Base-by-base conservation (phyloP, 2,329 filamentous ascomycete genomes). In the Colletotrichum filicis region DNA sequence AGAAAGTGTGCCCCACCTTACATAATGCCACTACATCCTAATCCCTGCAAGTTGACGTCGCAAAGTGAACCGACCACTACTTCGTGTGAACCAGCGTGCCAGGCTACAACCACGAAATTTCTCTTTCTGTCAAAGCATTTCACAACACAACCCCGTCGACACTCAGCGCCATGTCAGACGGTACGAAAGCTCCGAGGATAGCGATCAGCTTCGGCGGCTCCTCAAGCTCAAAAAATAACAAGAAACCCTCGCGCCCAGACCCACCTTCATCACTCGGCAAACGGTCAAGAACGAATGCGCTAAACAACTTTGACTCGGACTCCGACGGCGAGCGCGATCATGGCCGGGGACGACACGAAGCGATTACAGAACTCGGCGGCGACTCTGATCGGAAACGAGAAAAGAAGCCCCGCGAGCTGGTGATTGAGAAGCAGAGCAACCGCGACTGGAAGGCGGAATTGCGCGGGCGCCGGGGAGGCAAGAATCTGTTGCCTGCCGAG, bases 401-500 rank as follows among this genome's bases (percentile, higher is more conserved):
- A 8, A 28, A 70, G 66, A 56, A 42, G 60, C 55, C 80, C 73
- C 82, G 80, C 73, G 76, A 86, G 8, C 84, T 90, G 57, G 83
- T 93, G 22, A 94, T 94, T 75, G 83, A 86, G 35, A 83, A 83
- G 52, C 85, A 88, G 77, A 82, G 84, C 75, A 93, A 93, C 80
- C 85, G 87, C 66, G 89, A 93, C 82, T 92, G 91, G 91, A 86
- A 87, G 77, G 85, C 87, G 71, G 89, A 91, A 70, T 82, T 84
- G 74, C 85, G 84, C 74, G 86, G 86, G 74, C 81, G 83, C 74
- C 79, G 80, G 49, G 83, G 83, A 70, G 83, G 87, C 75, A 91
- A 86, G 80, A 91, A 89, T 79, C 80, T 88, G 16, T 82, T 92
- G n/a, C 90, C 89, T n/a, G 57, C 73, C 7, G 89, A 89, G 74